phyloP scores from a whole-genome alignment of 805 yeast species.

The Debaryomyces hansenii region DNA sequence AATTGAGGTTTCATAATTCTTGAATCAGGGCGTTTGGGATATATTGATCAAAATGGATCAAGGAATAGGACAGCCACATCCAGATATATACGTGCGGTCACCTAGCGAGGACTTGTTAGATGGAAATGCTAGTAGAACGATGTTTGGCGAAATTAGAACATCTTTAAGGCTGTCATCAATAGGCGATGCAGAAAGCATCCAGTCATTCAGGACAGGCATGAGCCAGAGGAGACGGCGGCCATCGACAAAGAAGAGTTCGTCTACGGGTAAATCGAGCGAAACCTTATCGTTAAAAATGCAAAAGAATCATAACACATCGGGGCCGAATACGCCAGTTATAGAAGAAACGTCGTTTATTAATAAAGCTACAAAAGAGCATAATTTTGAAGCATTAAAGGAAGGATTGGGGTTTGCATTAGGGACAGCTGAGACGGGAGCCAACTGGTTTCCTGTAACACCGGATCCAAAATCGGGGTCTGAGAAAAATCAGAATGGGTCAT shows the following conservation, averaged over 20 bases:
- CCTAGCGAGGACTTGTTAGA: not conserved
- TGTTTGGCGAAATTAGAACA: too few relatives aligned
- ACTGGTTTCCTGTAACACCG: constrained; percentile 29
- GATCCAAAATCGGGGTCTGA: not conserved
- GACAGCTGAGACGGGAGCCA: constrained; percentile 16
- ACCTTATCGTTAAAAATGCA: not conserved
- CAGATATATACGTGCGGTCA: not conserved
- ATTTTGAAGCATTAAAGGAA: constrained; percentile 31
- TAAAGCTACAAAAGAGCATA: constrained; percentile 26
- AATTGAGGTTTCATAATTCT: too few relatives aligned
- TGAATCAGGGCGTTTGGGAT: not conserved
- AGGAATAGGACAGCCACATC: not conserved
- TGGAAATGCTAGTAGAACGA: not conserved
- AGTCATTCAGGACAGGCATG: not conserved
- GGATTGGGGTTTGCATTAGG: constrained; percentile 39
- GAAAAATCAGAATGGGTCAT: not conserved
- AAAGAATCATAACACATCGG: not conserved
- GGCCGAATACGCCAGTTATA: not conserved
- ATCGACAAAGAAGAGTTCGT: not conserved
- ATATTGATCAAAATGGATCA: not conserved
- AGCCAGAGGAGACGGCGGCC: not conserved
- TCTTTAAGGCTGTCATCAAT: not conserved
- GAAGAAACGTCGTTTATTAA: constrained; percentile 16
- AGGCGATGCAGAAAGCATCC: not conserved
- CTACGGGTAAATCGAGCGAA: not conserved